Evolutionary conservation across 108 stramenopile species (phyloP).

Genomic region (Fistulifera pelliculosa): DNA sequence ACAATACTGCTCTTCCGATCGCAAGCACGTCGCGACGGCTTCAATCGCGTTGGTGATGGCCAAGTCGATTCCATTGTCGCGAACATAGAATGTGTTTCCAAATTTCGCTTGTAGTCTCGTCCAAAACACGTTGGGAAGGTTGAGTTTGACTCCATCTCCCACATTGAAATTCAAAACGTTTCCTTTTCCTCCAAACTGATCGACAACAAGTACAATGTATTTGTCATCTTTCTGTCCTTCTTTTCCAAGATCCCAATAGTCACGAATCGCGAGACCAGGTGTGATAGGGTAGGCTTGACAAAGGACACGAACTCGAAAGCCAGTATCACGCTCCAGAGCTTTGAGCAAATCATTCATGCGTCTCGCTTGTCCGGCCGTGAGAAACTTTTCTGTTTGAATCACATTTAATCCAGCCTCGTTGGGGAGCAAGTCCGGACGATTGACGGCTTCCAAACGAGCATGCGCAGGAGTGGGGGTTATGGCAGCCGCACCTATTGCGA

Average conservation of each 20-base stretch:
- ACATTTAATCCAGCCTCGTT: conserved; percentile 54
- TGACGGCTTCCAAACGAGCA: conserved; percentile 73
- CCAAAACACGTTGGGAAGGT: conserved; percentile 84
- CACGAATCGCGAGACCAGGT: conserved; percentile 56
- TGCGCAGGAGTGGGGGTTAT: conserved; percentile 35
- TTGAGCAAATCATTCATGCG: conserved; percentile 58
- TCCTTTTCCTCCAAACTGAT: conserved; percentile 74
- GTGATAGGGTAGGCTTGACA: conserved; percentile 84
- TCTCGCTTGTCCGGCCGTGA: conserved; percentile 72
- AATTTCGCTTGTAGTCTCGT: conserved; percentile 68
- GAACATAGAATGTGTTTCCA: conserved; percentile 78
- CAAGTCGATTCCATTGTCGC: conserved; percentile 79
- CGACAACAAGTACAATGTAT: conserved; percentile 76
- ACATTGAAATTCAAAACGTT: conserved; percentile 87
- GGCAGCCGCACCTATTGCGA: not conserved
- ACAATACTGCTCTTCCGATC: conserved; percentile 79
- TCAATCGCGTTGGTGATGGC: conserved; percentile 77
- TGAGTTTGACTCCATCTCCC: conserved; percentile 70
- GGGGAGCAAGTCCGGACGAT: conserved; percentile 79
- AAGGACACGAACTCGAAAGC: conserved; percentile 63
- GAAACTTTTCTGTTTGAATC: conserved; percentile 77
- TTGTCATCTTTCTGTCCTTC: conserved; percentile 86
- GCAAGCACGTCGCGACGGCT: conserved; percentile 62
- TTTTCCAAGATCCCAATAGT: conserved; percentile 85
- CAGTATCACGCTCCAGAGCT: conserved; percentile 66